Evolutionary conservation across 371 early-diverging fungal genomes (phyloP).

Genomic region (Neoconidiobolus thromboides): DNA sequence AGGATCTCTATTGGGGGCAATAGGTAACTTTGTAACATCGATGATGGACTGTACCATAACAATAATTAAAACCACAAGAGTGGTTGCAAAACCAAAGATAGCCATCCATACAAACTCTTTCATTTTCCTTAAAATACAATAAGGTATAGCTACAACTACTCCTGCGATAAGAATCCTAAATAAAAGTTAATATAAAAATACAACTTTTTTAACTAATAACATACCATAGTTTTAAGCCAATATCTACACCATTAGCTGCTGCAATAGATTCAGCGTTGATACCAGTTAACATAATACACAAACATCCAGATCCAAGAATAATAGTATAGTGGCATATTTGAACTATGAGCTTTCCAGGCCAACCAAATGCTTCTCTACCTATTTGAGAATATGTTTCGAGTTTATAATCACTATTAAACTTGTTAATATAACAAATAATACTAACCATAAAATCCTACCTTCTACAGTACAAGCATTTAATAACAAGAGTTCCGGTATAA

Average conservation of each 20-base stretch:
- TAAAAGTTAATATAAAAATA: too few species aligned
- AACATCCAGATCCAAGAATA: slow-evolving; percentile 46
- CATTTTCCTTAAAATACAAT: not conserved
- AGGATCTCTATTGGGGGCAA: not conserved
- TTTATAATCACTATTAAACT: slow-evolving; percentile 14
- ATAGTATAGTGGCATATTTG: slow-evolving; percentile 43
- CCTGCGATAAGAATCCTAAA: not conserved
- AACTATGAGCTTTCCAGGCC: slow-evolving; percentile 27
- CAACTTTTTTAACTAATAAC: too few species aligned
- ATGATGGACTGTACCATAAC: not conserved
- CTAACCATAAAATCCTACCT: slow-evolving; percentile 12
- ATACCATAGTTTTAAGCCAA: not conserved
- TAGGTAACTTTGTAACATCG: too few species aligned
- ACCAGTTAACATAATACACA: slow-evolving; percentile 61
- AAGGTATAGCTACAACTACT: not conserved
- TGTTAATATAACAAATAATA: slow-evolving; percentile 16
- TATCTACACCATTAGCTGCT: not conserved
- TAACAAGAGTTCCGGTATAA: slow-evolving; percentile 6
- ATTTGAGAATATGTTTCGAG: slow-evolving; percentile 34
- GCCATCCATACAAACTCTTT: slow-evolving; percentile 4
- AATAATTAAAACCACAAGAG: not conserved
- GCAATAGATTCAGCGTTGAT: slow-evolving; percentile 14
- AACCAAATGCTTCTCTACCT: slow-evolving; percentile 42
- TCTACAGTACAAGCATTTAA: slow-evolving; percentile 46
- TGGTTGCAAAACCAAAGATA: not conserved